Conservation (phyloP, 1,139 yeast genomes). For the Pichia sp. region DNA sequence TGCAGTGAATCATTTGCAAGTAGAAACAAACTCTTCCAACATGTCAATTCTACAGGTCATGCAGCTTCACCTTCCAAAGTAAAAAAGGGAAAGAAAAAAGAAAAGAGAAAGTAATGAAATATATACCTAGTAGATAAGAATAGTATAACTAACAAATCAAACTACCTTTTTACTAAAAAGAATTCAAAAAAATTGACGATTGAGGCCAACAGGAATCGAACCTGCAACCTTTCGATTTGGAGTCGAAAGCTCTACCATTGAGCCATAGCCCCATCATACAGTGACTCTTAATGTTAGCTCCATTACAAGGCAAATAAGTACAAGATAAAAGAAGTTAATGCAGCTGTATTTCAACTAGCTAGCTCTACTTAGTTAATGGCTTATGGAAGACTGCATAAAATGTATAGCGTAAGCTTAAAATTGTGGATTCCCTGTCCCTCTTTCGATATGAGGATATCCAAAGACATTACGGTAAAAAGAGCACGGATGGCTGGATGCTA, state of each 20-base stretch:
- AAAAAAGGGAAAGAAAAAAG: constrained; percentile 23
- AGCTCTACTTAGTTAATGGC: too few relatives aligned
- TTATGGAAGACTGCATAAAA: too few relatives aligned
- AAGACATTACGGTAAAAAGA: too few relatives aligned
- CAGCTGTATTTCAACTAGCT: too few relatives aligned
- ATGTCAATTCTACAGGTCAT: constrained; percentile 68
- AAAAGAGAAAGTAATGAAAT: constrained; percentile 9
- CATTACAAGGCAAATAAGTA: too few relatives aligned
- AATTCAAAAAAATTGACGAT: constrained; percentile 14
- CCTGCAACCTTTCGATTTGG: constrained; percentile 55
- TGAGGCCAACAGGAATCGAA: constrained; percentile 47
- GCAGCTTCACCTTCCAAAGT: constrained; percentile 40
- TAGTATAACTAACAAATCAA: not conserved
- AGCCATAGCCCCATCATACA: constrained; percentile 70
- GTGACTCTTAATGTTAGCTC: too few relatives aligned
- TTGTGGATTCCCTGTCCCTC: too few relatives aligned
- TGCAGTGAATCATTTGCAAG: constrained; percentile 59
- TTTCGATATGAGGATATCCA: too few relatives aligned
- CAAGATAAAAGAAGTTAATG: too few relatives aligned
- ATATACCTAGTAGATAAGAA: not conserved
- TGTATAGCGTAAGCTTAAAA: too few relatives aligned
- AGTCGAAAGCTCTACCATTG: constrained; percentile 92
- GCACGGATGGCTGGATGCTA: too few relatives aligned
- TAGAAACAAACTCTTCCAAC: constrained; percentile 74
- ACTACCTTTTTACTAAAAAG: too few relatives aligned